phyloP scores from a whole-genome alignment of 805 yeast species.

The Barnettozyma californica region DNA sequence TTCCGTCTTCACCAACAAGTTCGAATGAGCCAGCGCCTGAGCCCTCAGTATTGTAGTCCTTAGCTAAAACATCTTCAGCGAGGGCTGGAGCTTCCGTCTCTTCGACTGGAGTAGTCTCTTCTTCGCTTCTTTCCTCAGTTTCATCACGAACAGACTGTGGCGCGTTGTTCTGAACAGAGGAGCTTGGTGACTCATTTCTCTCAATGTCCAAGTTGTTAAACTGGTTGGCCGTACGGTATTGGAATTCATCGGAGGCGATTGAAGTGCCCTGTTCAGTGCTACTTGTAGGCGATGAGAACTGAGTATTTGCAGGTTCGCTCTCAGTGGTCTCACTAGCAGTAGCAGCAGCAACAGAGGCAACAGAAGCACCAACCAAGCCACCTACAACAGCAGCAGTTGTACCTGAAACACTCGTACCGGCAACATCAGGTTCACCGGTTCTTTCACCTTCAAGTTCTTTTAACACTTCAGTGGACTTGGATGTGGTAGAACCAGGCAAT shows the following conservation, averaged over 20 bases:
- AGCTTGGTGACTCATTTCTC: constrained; percentile 77
- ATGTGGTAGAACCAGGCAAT: constrained; percentile 11
- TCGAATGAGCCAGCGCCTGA: constrained; percentile 21
- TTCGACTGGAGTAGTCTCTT: constrained; percentile 18
- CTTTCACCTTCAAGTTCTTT: constrained; percentile 10
- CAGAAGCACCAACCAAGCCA: constrained; percentile 22
- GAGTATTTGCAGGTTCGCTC: constrained; percentile 27
- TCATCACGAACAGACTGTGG: constrained; percentile 81
- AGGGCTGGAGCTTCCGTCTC: constrained; percentile 23
- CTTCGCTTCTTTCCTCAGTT: constrained; percentile 26
- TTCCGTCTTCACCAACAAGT: constrained; percentile 7
- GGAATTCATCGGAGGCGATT: constrained; percentile 24
- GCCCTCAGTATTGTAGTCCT: constrained; percentile 23
- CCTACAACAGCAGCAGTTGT: constrained; percentile 16
- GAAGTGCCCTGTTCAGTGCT: constrained; percentile 24
- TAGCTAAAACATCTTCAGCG: constrained; percentile 28
- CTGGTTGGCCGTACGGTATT: constrained; percentile 16
- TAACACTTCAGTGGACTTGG: not conserved
- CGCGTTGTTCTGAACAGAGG: constrained; percentile 89
- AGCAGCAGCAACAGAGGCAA: constrained; percentile 22
- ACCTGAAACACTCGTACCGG: constrained; percentile 13
- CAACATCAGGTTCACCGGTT: constrained; percentile 19
- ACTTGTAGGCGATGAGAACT: constrained; percentile 20
- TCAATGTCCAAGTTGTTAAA: constrained; percentile 27
- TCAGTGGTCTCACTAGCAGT: constrained; percentile 26